phyloP scores from a whole-genome alignment of 208 protist species.

The Crithidia fasciculata region DNA sequence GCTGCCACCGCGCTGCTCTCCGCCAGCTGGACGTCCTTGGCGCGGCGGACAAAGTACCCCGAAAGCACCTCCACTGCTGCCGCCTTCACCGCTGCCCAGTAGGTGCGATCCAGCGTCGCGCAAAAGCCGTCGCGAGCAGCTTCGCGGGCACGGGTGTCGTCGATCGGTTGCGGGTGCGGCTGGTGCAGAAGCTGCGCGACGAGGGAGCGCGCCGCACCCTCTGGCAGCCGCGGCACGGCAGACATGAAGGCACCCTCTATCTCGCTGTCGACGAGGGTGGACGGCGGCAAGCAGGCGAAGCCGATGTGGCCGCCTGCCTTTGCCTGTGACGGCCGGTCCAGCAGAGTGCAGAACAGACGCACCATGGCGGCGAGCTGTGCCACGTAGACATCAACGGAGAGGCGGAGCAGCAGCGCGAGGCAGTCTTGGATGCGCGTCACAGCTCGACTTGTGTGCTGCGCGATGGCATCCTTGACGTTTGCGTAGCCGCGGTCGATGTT shows the following conservation, averaged over 20 bases:
- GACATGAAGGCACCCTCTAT: conserved; percentile 11
- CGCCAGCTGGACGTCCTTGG: neutral
- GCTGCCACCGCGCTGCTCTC: neutral
- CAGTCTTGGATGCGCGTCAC: conserved; percentile 19
- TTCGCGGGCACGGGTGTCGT: neutral
- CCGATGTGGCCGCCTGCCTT: neutral
- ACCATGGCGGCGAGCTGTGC: conserved; percentile 24
- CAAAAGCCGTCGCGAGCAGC: neutral
- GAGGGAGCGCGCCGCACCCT: conserved; percentile 9
- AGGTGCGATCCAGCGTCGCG: conserved; percentile 7
- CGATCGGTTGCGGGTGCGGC: neutral
- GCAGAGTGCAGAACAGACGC: conserved; percentile 13
- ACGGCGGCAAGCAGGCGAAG: no score
- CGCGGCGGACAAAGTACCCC: conserved; percentile 21
- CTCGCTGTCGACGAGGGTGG: neutral
- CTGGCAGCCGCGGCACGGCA: conserved; percentile 11
- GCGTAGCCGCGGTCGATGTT: conserved; percentile 65
- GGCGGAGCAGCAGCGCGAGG: conserved; percentile 31
- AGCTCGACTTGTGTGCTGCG: conserved; percentile 2
- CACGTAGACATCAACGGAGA: conserved; percentile 29
- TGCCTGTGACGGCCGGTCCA: neutral
- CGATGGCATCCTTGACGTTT: conserved; percentile 30
- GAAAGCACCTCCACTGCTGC: neutral
- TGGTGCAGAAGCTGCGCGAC: conserved; percentile 2
- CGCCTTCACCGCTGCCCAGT: conserved; percentile 22